These are phyloP conservation scores for Leccinum griseonigrum DNA, from an alignment of 1,284 basidiomycete species.

Conservation along the genomic window DNA sequence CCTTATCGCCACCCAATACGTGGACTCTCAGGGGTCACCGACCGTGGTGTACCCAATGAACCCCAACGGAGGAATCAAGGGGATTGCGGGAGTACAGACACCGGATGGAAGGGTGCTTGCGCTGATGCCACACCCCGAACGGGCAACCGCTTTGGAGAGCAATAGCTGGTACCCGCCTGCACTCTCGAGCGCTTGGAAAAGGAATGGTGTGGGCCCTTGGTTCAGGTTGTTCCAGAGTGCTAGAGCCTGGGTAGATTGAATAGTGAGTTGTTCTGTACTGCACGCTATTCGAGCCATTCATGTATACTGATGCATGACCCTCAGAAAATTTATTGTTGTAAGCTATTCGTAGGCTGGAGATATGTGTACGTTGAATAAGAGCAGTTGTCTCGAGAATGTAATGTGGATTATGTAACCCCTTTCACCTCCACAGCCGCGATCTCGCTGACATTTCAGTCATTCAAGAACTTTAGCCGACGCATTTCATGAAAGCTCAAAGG, in stretches of 20 bases:
- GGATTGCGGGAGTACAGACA: conserved; percentile 88
- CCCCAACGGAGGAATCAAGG: conserved; percentile 89
- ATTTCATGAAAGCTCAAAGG: neutral
- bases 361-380: neutral
- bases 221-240: conserved; percentile 95
- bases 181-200: conserved; percentile 48
- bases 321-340: conserved; percentile 8
- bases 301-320: neutral
- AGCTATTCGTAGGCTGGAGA: conserved; percentile 3
- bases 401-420: too few species aligned
- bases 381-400: neutral
- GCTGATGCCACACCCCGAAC: conserved; percentile 95
- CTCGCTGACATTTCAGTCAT: neutral
- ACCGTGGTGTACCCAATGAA: conserved; percentile 89
- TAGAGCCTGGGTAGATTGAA: conserved; percentile 37
- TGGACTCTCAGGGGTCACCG: conserved; percentile 64
- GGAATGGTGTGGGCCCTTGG: conserved; percentile 84
- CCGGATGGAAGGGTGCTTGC: conserved; percentile 85
- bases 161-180: conserved; percentile 82
- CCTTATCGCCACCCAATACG: conserved; percentile 73
- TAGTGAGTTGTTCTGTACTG: conserved; percentile 11
- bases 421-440: neutral
- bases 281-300: neutral
- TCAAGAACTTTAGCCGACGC: neutral
- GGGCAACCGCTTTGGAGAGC: conserved; percentile 72